phyloP scores from a whole-genome alignment of 2,329 filamentous ascomycete genomes.

The Paecilomyces fulvus region DNA sequence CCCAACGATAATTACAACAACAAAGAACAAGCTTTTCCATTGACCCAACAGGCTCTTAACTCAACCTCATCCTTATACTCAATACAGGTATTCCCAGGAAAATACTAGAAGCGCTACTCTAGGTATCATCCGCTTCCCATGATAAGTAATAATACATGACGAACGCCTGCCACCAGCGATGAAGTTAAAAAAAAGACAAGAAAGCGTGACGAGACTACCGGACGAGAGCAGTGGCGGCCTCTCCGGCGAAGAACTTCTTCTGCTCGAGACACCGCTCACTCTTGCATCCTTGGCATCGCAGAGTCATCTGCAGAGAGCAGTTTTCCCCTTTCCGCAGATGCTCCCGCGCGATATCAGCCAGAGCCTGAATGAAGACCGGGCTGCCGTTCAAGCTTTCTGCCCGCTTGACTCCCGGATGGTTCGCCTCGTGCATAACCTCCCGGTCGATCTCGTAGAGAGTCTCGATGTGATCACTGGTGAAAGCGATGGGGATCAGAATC shows the following conservation, averaged over 20 bases:
- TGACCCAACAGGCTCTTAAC: neutral
- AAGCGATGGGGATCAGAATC: conserved; percentile 87
- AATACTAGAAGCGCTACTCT: neutral
- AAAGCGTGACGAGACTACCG: conserved; percentile 10
- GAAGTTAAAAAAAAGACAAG: neutral
- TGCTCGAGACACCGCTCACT: conserved; percentile 75
- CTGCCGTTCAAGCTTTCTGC: conserved; percentile 88
- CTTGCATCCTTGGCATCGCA: conserved; percentile 88
- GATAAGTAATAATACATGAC: neutral
- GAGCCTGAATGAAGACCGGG: conserved; percentile 78
- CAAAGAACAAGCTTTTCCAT: neutral
- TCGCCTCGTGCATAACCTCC: conserved; percentile 79
- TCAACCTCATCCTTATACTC: neutral
- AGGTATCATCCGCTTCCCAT: neutral
- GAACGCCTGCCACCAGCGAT: neutral
- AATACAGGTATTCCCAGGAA: neutral
- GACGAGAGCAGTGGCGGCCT: conserved; percentile 26
- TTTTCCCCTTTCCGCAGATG: conserved; percentile 63
- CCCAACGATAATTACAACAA: neutral
- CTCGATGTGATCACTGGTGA: conserved; percentile 98
- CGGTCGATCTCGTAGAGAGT: conserved; percentile 89
- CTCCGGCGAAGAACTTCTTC: conserved; percentile 56
- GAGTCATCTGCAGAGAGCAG: conserved; percentile 78
- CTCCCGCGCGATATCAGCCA: conserved; percentile 75
- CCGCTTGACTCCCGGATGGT: conserved; percentile 75